These are phyloP conservation scores for Neonectria sp. DNA, from an alignment of 2,329 filamentous ascomycete genomes.

Conservation along the genomic window DNA sequence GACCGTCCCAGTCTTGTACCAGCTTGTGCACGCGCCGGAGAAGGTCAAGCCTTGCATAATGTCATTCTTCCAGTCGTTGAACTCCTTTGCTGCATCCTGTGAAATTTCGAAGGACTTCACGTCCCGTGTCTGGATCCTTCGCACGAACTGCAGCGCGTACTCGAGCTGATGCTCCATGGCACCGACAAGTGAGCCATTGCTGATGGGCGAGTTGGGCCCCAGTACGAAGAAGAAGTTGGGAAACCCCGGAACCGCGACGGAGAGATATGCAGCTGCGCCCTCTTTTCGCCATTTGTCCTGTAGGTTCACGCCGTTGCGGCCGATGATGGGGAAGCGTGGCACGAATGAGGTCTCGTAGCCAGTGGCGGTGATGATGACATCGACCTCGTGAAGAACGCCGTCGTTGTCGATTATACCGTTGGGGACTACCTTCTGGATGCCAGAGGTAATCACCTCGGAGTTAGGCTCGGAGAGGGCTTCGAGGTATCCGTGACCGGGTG, in stretches of 20 bases:
- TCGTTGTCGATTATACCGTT: neutral
- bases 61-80: conserved; percentile 3
- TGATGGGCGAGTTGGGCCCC: conserved; percentile 64
- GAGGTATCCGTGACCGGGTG: conserved; percentile 10
- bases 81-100: conserved; percentile 25
- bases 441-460: neutral
- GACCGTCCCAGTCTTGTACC: conserved; percentile 2
- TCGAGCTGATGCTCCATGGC: conserved; percentile 63
- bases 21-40: conserved; percentile 11
- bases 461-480: conserved; percentile 7
- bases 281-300: conserved; percentile 47
- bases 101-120: conserved; percentile 27
- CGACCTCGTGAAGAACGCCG: conserved; percentile 18
- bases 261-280: conserved; percentile 51
- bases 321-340: conserved; percentile 61
- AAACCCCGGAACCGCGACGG: conserved; percentile 46
- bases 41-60: no score
- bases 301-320: conserved; percentile 52
- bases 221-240: conserved; percentile 64
- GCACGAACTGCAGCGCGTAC: conserved; percentile 42
- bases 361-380: conserved; percentile 42
- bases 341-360: conserved; percentile 46
- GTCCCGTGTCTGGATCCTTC: conserved; percentile 42
- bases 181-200: conserved; percentile 61
- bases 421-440: neutral